Conservation (phyloP, 2,329 filamentous ascomycete species). For the Setomelanomma holmii region DNA sequence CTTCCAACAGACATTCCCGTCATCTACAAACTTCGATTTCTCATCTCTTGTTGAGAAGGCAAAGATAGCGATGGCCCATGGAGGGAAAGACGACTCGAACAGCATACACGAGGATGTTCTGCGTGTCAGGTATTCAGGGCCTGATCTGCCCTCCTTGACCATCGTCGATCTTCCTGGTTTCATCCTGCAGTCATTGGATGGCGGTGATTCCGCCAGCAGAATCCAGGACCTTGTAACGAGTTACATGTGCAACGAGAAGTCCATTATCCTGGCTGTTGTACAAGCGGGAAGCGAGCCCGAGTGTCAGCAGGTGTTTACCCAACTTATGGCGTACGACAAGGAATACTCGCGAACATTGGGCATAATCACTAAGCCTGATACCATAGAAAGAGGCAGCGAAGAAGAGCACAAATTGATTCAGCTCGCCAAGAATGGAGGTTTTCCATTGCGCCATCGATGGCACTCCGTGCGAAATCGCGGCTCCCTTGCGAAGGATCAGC, state of each 20-base stretch:
- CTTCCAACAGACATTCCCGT: slow-evolving; percentile 15
- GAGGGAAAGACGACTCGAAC: not conserved
- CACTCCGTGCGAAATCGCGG: slow-evolving; percentile 48
- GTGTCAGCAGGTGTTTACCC: slow-evolving; percentile 12
- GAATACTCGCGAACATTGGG: slow-evolving; percentile 49
- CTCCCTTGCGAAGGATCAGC: slow-evolving; percentile 23
- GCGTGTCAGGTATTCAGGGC: slow-evolving; percentile 38
- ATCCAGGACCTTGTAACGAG: slow-evolving; percentile 55
- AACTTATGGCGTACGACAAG: slow-evolving; percentile 39
- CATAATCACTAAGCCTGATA: slow-evolving; percentile 56
- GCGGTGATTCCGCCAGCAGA: slow-evolving; percentile 52
- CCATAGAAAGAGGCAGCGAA: slow-evolving; percentile 32
- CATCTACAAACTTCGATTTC: slow-evolving; percentile 36
- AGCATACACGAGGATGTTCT: slow-evolving; percentile 36
- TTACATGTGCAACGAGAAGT: slow-evolving; percentile 53
- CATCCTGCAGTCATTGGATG: slow-evolving; percentile 58
- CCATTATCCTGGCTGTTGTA: slow-evolving; percentile 56
- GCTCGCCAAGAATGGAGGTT: slow-evolving; percentile 44
- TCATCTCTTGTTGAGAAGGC: slow-evolving; percentile 60
- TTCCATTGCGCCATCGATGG: slow-evolving; percentile 45
- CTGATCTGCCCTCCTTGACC: slow-evolving; percentile 54
- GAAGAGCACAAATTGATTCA: slow-evolving; percentile 25
- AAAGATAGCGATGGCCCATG: slow-evolving; percentile 54
- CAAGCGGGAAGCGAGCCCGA: slow-evolving; percentile 50
- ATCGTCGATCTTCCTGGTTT: slow-evolving; percentile 65